These are phyloP conservation scores for Diplosphaera chodatii DNA, from an alignment of 139 green algal species.

Conservation along the genomic window DNA sequence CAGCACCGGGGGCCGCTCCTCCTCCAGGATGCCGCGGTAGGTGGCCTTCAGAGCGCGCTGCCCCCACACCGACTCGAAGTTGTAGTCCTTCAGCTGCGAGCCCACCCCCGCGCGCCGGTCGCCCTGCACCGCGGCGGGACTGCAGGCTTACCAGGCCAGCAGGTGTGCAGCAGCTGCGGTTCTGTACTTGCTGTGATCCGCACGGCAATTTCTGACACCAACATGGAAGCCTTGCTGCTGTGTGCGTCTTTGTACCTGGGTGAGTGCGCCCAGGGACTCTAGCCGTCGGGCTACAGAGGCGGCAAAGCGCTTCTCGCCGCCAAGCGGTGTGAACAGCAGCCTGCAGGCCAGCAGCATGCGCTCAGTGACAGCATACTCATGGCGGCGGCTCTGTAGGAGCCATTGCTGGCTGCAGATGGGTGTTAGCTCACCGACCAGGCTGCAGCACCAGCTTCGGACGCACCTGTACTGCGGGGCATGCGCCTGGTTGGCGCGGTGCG, in stretches of 20 bases:
- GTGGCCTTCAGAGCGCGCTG: constrained; percentile 44
- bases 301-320: constrained; percentile 55
- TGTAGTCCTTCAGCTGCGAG: constrained; percentile 42
- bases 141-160: too few relatives aligned
- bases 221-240: too few relatives aligned
- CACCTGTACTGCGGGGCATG: constrained; percentile 53
- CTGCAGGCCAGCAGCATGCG: too few relatives aligned
- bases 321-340: constrained; percentile 55
- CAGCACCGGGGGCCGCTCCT: background rate
- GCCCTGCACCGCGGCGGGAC: constrained; percentile 38
- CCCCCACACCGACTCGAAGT: constrained; percentile 51
- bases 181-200: too few relatives aligned
- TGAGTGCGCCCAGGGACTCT: constrained; percentile 50
- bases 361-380: too few relatives aligned
- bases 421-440: too few relatives aligned
- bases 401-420: too few relatives aligned
- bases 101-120: constrained; percentile 40
- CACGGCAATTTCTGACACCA: too few relatives aligned
- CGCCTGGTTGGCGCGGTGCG: constrained; percentile 55
- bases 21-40: constrained; percentile 41
- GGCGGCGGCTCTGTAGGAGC: too few relatives aligned
- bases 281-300: constrained; percentile 43
- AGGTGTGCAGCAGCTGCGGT: too few relatives aligned
- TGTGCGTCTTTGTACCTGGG: too few relatives aligned
- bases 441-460: too few relatives aligned